Base-by-base conservation (phyloP, 257 asterid genomes). In the Lavandula angustifolia region DNA sequence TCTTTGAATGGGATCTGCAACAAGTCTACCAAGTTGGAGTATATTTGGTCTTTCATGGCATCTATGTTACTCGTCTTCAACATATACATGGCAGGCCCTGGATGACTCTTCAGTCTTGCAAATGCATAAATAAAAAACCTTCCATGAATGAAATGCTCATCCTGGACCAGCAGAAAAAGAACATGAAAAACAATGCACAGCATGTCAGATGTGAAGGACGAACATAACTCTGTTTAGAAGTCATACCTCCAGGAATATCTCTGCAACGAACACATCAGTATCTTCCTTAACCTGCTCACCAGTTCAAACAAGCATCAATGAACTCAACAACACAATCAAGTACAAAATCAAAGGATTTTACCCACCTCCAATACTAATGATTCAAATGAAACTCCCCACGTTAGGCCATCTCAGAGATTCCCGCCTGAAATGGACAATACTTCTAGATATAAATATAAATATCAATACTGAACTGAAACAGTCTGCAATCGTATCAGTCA, bases 211-310 rank as follows among this genome's bases (percentile, higher is more conserved):
- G 7, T 18, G 9, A 22, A 29, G 62, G 18, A n/a, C 4, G 46
- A 35, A 2, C 46, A 43, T 6, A 50, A 14, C 33, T 16, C 5
- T 22, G 5, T 22, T 33, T 35, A 33, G 29, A 14, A 17, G 9
- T 62, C 32, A n/a, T 80, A 91, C 96, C 98, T 84, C 82, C 92
- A 62, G 98, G 96, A 66, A 91, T 80, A 73, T 91, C 95, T 74
- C 86, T 68, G 67, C 95, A 74, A 88, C 40, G 73, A 91, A 86
- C 61, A 88, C 83, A 69, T 88, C 87, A 7, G 88, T 82, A 67
- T 84, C 94, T 74, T 80, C 96, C 87, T 79, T 78, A 60, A 86
- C 82, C 98, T 91, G 80, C 33, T 59, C 60, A 74, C 60, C 67
- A 67, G 62, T 62, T 75, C 58, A 61, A 48, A 62, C 55, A 38